Percentiles rank a stretch among this genome's conserved stretches.
Evolutionary conservation across 2,329 filamentous ascomycete genomes (phyloP).

Genomic region (Claviceps sp.): DNA sequence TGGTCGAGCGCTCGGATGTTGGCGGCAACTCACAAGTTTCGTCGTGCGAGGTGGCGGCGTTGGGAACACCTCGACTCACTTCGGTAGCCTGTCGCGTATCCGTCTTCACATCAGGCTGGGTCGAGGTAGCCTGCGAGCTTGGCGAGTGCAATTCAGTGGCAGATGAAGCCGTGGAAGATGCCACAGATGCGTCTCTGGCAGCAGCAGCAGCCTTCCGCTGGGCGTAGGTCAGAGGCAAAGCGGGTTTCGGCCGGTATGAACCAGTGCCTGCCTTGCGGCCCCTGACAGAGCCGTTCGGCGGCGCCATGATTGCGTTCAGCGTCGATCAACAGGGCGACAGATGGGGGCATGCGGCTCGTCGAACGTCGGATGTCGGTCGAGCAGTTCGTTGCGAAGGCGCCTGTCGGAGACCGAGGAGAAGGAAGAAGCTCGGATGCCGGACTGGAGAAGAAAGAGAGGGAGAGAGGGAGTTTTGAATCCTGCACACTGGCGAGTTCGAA

Average conservation of each 20-base stretch:
- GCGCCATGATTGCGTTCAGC: constrained; percentile 17
- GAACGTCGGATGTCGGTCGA: neutral
- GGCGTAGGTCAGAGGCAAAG: constrained; percentile 24
- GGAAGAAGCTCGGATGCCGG: neutral
- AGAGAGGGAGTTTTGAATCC: neutral
- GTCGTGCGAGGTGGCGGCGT: neutral
- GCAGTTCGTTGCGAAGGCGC: neutral
- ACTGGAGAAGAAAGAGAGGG: neutral
- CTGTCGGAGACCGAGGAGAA: neutral
- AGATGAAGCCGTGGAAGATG: constrained; percentile 4
- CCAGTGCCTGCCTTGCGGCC: constrained; percentile 17
- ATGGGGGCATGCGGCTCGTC: neutral
- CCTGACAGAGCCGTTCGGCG: constrained; percentile 19
- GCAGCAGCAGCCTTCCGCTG: constrained; percentile 24
- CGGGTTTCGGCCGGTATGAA: constrained; percentile 21
- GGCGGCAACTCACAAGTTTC: neutral
- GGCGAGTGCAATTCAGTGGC: neutral
- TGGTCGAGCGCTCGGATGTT: neutral
- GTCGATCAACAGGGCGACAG: neutral
- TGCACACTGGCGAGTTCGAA: neutral
- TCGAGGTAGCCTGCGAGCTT: neutral
- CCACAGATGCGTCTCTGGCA: constrained; percentile 9
- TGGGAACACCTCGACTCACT: neutral
- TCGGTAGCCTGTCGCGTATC: neutral
- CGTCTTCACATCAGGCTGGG: neutral